These are phyloP conservation scores for Fragaria iinumae DNA, from an alignment of 306 rosid genomes.

Conservation along the genomic window DNA sequence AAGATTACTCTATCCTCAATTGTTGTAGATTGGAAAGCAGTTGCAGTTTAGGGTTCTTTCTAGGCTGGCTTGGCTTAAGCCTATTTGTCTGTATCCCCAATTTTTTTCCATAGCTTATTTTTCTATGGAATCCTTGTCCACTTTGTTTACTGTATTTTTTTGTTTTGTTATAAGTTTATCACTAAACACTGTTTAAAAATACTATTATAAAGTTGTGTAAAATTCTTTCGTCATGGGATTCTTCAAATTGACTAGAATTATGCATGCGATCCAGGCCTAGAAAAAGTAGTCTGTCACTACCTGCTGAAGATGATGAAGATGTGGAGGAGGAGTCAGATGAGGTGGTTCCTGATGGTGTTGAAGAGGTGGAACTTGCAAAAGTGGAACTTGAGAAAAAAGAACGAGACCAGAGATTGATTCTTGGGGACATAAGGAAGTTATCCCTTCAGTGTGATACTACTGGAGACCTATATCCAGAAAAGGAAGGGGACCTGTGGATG, in stretches of 20 bases:
- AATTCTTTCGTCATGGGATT: slow-evolving; percentile 16
- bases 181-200: background rate
- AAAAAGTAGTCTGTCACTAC: slow-evolving; percentile 80
- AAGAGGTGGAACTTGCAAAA: slow-evolving; percentile 96
- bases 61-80: background rate
- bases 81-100: background rate
- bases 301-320: slow-evolving; percentile 91
- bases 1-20: background rate
- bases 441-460: slow-evolving; percentile 60
- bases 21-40: background rate
- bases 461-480: slow-evolving; percentile 60
- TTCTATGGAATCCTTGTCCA: background rate
- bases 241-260: slow-evolving; percentile 31
- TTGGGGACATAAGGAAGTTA: slow-evolving; percentile 76
- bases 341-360: slow-evolving; percentile 98
- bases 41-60: background rate
- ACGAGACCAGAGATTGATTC: slow-evolving; percentile 77
- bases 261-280: slow-evolving; percentile 71
- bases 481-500: slow-evolving; percentile 92
- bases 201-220: background rate
- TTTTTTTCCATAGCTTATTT: background rate
- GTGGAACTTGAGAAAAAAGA: slow-evolving; percentile 80
- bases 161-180: background rate
- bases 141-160: background rate
- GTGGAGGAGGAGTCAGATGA: slow-evolving; percentile 97